phyloP scores from a whole-genome alignment of 805 yeast genomes.

The Pichia paraexigua region DNA sequence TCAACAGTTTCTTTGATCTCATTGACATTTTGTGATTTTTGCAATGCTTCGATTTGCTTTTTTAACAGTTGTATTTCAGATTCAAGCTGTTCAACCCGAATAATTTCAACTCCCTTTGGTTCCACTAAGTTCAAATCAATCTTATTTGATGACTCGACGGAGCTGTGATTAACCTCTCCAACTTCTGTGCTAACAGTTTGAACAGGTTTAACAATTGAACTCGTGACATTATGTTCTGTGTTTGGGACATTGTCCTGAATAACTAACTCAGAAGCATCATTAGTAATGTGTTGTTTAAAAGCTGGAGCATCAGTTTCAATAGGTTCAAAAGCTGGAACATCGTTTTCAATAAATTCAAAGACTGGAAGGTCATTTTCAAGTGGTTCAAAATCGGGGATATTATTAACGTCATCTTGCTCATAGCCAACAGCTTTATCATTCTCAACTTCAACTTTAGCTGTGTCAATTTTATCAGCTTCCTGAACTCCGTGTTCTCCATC shows the following conservation, averaged over 20 bases:
- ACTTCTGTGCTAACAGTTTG: not conserved
- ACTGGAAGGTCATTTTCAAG: not conserved
- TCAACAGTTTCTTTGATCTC: not conserved
- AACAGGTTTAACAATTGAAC: not conserved
- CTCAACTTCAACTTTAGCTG: not conserved
- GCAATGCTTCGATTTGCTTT: slow-evolving; percentile 1
- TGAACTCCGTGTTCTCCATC: not conserved
- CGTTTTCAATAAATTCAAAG: not conserved
- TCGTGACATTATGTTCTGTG: not conserved
- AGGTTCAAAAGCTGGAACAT: not conserved
- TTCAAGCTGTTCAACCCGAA: slow-evolving; percentile 5
- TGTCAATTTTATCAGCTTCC: not conserved
- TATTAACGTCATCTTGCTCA: not conserved
- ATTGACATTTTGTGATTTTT: not conserved
- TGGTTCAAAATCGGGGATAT: not conserved
- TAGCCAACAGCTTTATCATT: not conserved
- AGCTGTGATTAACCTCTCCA: not conserved
- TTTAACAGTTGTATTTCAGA: not conserved
- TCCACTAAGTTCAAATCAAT: not conserved
- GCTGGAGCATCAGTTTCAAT: not conserved
- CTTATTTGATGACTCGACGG: not conserved
- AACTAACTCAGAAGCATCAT: not conserved
- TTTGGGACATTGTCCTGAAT: not conserved
- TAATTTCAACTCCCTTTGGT: not conserved
- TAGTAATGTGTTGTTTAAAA: not conserved